Evolutionary conservation across 208 protist species (phyloP).

Genomic region (Leishmania mexicana): DNA sequence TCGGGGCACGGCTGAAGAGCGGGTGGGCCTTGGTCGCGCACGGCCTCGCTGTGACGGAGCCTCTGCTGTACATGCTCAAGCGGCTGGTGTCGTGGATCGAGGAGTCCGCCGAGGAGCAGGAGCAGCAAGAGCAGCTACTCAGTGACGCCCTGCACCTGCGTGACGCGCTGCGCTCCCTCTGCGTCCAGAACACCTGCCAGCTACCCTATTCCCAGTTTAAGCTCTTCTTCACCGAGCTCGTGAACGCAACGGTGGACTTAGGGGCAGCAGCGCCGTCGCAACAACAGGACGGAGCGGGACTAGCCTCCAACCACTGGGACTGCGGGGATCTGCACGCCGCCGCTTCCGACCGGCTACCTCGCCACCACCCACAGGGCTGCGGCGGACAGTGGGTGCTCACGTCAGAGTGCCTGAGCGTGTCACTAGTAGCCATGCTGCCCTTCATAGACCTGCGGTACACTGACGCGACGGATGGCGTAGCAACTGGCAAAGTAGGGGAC

Average conservation of each 20-base stretch:
- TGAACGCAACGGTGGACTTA: constrained; percentile 22
- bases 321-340: neutral
- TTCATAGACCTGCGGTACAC: constrained; percentile 23
- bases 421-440: constrained; percentile 29
- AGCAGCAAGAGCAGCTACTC: constrained; percentile 41
- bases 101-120: constrained; percentile 33
- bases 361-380: constrained; percentile 26
- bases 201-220: constrained; percentile 32
- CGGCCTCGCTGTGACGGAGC: constrained; percentile 50
- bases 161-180: constrained; percentile 61
- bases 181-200: constrained; percentile 43
- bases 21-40: constrained; percentile 54
- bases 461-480: neutral
- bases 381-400: constrained; percentile 31
- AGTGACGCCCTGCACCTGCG: constrained; percentile 54
- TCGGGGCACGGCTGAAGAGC: constrained; percentile 42
- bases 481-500: neutral
- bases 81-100: constrained; percentile 35
- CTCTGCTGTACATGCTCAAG: constrained; percentile 43
- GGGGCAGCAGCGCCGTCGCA: neutral
- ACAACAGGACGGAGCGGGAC: neutral
- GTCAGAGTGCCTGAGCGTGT: constrained; percentile 34
- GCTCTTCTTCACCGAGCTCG: constrained; percentile 41
- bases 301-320: constrained; percentile 2
- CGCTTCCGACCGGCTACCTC: constrained; percentile 14